phyloP scores from a whole-genome alignment of 148 eudicot species.

The Amaranthus cruentus region DNA sequence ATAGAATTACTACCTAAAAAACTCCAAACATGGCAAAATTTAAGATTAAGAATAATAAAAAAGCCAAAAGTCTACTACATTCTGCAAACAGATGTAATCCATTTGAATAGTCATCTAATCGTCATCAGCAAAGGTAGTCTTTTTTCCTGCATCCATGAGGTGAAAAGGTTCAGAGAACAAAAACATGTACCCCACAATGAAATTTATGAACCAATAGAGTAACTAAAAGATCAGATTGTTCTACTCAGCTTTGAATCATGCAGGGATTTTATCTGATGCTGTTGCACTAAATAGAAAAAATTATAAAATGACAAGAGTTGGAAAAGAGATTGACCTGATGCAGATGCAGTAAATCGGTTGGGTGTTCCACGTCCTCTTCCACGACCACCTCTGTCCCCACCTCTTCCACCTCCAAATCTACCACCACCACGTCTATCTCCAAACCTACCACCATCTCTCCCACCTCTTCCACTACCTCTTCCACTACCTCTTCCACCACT shows the following conservation, averaged over 20 bases:
- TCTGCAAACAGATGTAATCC: background rate
- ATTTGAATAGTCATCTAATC: conserved; percentile 7
- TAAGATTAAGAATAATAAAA: background rate
- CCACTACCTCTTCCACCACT: conserved; percentile 32
- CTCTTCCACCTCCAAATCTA: conserved; percentile 16
- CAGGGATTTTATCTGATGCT: background rate
- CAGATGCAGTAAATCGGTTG: conserved; percentile 9
- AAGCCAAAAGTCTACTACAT: too few relatives aligned
- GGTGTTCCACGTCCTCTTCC: conserved; percentile 20
- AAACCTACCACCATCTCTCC: conserved; percentile 22
- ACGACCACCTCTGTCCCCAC: conserved; percentile 21
- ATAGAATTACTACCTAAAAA: background rate
- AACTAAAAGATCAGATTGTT: too few relatives aligned
- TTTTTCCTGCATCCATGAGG: conserved; percentile 26
- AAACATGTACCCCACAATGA: background rate
- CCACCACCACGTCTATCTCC: conserved; percentile 26
- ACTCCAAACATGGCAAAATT: background rate
- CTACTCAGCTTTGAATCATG: too few relatives aligned
- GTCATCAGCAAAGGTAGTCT: conserved; percentile 27
- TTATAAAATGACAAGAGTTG: too few relatives aligned
- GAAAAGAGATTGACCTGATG: conserved; percentile 13
- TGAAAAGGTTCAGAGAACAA: background rate
- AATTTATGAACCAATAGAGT: too few relatives aligned
- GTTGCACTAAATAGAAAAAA: too few relatives aligned
- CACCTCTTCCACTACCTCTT: conserved; percentile 23